Evolutionary conservation across 2,329 filamentous ascomycete genomes (phyloP).

Genomic region (Trichophyton verrucosum): DNA sequence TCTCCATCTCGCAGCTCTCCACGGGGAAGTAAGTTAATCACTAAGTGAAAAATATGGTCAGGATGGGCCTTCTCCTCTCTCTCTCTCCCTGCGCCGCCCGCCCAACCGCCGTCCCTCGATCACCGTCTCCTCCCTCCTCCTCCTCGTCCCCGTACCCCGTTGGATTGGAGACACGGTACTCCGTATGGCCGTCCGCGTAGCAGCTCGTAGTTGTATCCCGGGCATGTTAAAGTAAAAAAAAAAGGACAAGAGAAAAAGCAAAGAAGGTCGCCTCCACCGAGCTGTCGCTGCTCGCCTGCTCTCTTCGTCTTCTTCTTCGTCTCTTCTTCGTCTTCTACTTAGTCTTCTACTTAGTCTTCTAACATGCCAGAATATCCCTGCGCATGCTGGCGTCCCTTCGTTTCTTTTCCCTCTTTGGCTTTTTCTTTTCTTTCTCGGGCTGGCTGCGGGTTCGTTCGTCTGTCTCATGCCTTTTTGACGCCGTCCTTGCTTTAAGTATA

Average conservation of each 20-base stretch:
- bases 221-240: neutral
- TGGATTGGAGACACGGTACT: neutral
- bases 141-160: neutral
- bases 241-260: neutral
- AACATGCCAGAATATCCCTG: neutral
- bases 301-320: neutral
- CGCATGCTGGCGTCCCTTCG: too few relatives aligned
- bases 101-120: too few relatives aligned
- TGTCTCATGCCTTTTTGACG: too few relatives aligned
- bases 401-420: neutral
- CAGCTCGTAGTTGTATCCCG: neutral
- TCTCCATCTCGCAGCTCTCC: neutral
- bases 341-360: neutral
- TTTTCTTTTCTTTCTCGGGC: too few relatives aligned
- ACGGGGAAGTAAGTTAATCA: neutral
- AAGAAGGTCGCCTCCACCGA: neutral
- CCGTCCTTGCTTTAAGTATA: neutral
- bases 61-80: too few relatives aligned
- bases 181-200: neutral
- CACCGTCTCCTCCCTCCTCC: too few relatives aligned
- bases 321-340: neutral
- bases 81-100: too few relatives aligned
- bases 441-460: too few relatives aligned
- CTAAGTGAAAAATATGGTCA: too few relatives aligned
- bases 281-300: neutral